Percentiles rank a stretch among this genome's conserved stretches.
Evolutionary conservation across 2,329 filamentous ascomycete genomes (phyloP).

Genomic region (Epichloe sylvatica): DNA sequence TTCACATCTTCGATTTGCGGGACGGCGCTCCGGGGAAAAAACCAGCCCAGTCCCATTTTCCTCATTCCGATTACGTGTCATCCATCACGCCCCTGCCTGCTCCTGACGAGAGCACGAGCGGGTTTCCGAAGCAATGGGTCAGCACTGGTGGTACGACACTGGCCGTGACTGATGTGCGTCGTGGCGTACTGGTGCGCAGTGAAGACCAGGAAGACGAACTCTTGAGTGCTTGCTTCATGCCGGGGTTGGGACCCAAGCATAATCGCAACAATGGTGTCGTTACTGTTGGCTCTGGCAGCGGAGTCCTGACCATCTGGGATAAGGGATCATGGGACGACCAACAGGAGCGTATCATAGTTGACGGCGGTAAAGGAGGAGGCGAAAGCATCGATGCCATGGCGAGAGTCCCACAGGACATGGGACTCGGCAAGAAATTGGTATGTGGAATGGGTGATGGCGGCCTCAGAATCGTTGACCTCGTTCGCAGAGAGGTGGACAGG

Average conservation of each 20-base stretch:
- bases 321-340: constrained; percentile 91
- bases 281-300: constrained; percentile 61
- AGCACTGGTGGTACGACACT: constrained; percentile 86
- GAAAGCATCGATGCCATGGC: constrained; percentile 73
- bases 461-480: constrained; percentile 63
- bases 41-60: constrained; percentile 67
- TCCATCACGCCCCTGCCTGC: constrained; percentile 74
- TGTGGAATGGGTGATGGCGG: constrained; percentile 72
- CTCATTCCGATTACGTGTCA: constrained; percentile 87
- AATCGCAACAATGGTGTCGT: constrained; percentile 57
- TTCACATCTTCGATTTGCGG: constrained; percentile 80
- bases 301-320: constrained; percentile 86
- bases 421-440: constrained; percentile 58
- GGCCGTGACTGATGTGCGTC: constrained; percentile 74
- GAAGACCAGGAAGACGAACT: constrained; percentile 94
- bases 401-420: constrained; percentile 55
- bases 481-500: constrained; percentile 55
- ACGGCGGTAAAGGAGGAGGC: constrained; percentile 45
- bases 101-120: constrained; percentile 66
- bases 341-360: constrained; percentile 72
- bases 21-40: constrained; percentile 42
- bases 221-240: constrained; percentile 65
- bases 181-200: constrained; percentile 74
- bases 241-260: constrained; percentile 56
- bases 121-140: constrained; percentile 88